These are phyloP conservation scores for Lepraria neglecta DNA, from an alignment of 495 filamentous ascomycete species.

Conservation along the genomic window DNA sequence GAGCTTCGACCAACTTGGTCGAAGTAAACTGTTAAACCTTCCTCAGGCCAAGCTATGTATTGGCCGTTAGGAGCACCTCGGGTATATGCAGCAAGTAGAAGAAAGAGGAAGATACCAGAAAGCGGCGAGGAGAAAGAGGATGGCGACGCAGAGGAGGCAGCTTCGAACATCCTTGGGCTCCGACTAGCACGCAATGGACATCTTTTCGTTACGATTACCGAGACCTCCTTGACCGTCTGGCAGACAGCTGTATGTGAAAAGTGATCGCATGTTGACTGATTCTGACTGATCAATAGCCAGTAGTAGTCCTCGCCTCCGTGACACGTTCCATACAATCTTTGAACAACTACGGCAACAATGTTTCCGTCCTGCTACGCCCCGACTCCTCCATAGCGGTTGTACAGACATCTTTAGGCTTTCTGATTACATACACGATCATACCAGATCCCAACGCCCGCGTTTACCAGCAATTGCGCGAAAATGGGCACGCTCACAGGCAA, in stretches of 20 bases:
- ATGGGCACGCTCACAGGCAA: slow-evolving; percentile 60
- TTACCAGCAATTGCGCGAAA: slow-evolving; percentile 72
- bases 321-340: slow-evolving; percentile 73
- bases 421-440: slow-evolving; percentile 92
- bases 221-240: slow-evolving; percentile 79
- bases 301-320: slow-evolving; percentile 77
- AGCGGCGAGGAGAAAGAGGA: slow-evolving; percentile 38
- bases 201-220: slow-evolving; percentile 83
- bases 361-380: slow-evolving; percentile 77
- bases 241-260: slow-evolving; percentile 76
- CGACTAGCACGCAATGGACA: slow-evolving; percentile 74
- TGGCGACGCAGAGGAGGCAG: slow-evolving; percentile 21
- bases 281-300: slow-evolving; percentile 58
- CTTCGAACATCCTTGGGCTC: slow-evolving; percentile 57
- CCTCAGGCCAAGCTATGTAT: slow-evolving; percentile 64
- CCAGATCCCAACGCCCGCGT: slow-evolving; percentile 74
- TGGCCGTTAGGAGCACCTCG: slow-evolving; percentile 90
- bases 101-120: slow-evolving; percentile 35
- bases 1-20: not conserved
- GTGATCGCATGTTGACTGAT: slow-evolving; percentile 20
- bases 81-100: slow-evolving; percentile 73
- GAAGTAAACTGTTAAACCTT: not conserved
- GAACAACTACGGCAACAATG: slow-evolving; percentile 76
- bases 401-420: slow-evolving; percentile 79
- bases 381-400: slow-evolving; percentile 87